Evolutionary conservation across 2,329 filamentous ascomycete species (phyloP).

Genomic region (Diaporthe helianthi): DNA sequence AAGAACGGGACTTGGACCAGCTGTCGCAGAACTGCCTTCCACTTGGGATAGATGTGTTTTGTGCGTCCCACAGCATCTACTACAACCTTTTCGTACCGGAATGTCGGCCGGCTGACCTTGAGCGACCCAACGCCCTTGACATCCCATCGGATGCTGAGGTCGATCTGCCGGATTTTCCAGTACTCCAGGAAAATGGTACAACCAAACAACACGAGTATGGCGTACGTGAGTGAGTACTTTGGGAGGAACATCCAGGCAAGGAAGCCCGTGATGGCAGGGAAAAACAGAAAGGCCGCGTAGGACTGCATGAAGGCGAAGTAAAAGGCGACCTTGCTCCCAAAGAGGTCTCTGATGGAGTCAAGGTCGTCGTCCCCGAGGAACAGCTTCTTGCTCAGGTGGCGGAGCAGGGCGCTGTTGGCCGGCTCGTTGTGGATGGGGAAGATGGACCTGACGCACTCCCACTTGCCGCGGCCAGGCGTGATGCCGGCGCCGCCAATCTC

Average conservation of each 20-base stretch:
- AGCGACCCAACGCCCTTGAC: constrained; percentile 73
- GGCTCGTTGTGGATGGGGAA: constrained; percentile 69
- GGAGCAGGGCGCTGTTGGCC: constrained; percentile 62
- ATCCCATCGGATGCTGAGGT: constrained; percentile 75
- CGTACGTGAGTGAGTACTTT: constrained; percentile 74
- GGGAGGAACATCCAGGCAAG: constrained; percentile 72
- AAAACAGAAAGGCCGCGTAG: constrained; percentile 74
- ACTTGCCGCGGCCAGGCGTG: constrained; percentile 62
- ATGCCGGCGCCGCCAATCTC: constrained; percentile 68
- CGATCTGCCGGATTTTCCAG: constrained; percentile 78
- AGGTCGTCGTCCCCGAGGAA: constrained; percentile 59
- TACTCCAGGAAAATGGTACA: constrained; percentile 78
- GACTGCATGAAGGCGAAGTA: constrained; percentile 85
- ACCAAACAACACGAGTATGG: constrained; percentile 71
- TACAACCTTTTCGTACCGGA: constrained; percentile 66
- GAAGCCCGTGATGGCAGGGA: constrained; percentile 73
- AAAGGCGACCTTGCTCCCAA: constrained; percentile 75
- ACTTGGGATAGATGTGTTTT: constrained; percentile 67
- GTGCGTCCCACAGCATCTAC: constrained; percentile 70
- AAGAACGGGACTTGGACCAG: constrained; percentile 75
- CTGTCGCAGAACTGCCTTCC: constrained; percentile 70
- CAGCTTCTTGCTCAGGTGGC: constrained; percentile 61
- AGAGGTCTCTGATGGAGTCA: constrained; percentile 66
- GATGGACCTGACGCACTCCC: constrained; percentile 66
- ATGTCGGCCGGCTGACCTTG: constrained; percentile 70